Base-by-base conservation (phyloP, 352 stramenopile species). In the Phytophthora citricola region DNA sequence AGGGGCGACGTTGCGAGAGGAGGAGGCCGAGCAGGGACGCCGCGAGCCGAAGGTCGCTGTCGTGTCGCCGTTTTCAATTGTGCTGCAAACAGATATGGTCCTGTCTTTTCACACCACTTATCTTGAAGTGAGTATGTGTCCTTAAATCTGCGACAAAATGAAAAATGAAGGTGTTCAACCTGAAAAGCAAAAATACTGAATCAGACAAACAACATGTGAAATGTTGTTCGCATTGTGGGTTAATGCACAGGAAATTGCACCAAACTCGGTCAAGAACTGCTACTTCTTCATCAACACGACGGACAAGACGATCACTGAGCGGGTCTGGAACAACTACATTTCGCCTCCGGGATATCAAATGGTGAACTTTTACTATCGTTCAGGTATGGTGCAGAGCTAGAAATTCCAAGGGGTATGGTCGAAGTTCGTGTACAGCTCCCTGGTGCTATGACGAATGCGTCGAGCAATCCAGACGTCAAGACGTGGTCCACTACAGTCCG, bases 11-110 rank as follows among this genome's bases (percentile, higher is more conserved):
- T 36, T 12, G 31, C 31, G 7, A 41, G 41, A 51, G 49, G 15
- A 52, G 43, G 9, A 29, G 15, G 40, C 7, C 12, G 7, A 27
- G 11, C 24, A 17, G 31, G 32, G 40, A 12, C 2, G 32, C 47
- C 17, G 20, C 34, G 39, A 66, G 49, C 51, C 58, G 64, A 58
- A 66, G 44, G 63, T 58, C 56, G 41, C 51, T 49, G 36, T 52
- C 31, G 40, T 54, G 29, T 44, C 49, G 7, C 22, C 48, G 36
- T 26, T 43, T 39, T 49, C 15, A 34, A 15, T 24, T 56, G 31
- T 56, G 48, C 38, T 34, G 22, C 14, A 24, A 34, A 11, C 27
- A 50, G 50, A 67, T 61, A 31, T 59, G 40, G 41, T 17, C 32
- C 59, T 61, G 34, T 64, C 56, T 45, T 64, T 51, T 58, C 36